Evolutionary conservation across 2,329 filamentous ascomycete genomes (phyloP).

Genomic region (Fusarium circinatum): DNA sequence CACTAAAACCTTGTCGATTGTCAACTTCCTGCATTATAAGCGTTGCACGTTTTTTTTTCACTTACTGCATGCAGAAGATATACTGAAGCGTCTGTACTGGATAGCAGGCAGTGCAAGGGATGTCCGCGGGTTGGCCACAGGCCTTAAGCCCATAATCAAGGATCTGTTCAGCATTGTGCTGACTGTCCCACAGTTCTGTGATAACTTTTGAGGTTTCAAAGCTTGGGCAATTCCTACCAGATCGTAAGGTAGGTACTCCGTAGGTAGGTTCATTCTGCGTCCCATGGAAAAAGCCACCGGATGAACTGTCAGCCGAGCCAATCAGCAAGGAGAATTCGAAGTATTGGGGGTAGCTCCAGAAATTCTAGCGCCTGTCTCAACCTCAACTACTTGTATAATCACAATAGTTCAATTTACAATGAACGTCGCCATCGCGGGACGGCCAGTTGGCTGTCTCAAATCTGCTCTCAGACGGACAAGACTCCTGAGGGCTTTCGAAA

Average conservation of each 20-base stretch:
- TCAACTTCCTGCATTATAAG: slow-evolving; percentile 10
- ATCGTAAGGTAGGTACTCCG: background rate
- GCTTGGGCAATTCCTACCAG: background rate
- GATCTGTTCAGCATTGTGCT: slow-evolving; percentile 37
- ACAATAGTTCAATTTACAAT: slow-evolving; percentile 50
- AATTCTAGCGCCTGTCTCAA: slow-evolving; percentile 41
- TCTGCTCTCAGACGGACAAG: slow-evolving; percentile 68
- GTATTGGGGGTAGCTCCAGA: slow-evolving; percentile 35
- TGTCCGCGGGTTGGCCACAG: slow-evolving; percentile 30
- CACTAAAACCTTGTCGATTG: slow-evolving; percentile 45
- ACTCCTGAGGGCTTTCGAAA: slow-evolving; percentile 56
- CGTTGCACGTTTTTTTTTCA: background rate
- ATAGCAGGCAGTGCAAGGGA: slow-evolving; percentile 10
- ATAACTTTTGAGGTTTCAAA: background rate
- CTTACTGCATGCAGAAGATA: slow-evolving; percentile 46
- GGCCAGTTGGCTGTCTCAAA: slow-evolving; percentile 79
- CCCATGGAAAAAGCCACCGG: slow-evolving; percentile 39
- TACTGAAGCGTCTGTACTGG: slow-evolving; percentile 44
- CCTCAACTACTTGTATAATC: slow-evolving; percentile 32
- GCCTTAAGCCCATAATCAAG: slow-evolving; percentile 42
- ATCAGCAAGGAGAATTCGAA: slow-evolving; percentile 47
- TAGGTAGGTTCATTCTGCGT: slow-evolving; percentile 2
- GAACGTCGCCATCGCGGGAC: slow-evolving; percentile 71
- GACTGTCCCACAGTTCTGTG: slow-evolving; percentile 9
- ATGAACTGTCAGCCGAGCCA: slow-evolving; percentile 50